Evolutionary conservation across 495 filamentous ascomycete genomes (phyloP), one percentile per base, ranked within the genome.

Genomic region (Cudoniella acicularis): DNA sequence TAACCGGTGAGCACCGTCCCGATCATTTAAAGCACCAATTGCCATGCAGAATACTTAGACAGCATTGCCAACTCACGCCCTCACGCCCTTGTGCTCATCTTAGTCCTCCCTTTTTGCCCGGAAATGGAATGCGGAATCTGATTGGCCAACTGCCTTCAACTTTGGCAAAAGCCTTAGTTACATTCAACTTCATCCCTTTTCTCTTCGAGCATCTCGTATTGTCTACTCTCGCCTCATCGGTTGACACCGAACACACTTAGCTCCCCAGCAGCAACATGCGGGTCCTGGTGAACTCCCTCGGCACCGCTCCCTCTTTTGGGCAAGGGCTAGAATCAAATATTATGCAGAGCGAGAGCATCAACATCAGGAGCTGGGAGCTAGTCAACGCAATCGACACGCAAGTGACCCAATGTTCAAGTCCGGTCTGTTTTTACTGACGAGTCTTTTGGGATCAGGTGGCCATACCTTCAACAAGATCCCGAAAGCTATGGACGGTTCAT

Each of bases 381-480:
- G 45, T 56, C 13, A 47, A 56, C 41, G 21, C 8, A 25, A 56
- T 56, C 17, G 56, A 65, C 16, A 62, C 25, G 48, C 23, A 51
- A 51, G 48, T 22, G 48, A 23, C n/a, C 48, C 48, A 26, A 51
- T 9, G 8, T 22, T 51, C 23, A 26, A 51, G 13, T 23, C 8
- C 3, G 3, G 18, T 51, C 17, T 51, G 23, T 51, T 18, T 26
- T 51, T 26, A n/a, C 48, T 51, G 48, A 51, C 48, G n/a, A 16
- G 17, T 8, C 23, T 13, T 36, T n/a, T 36, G 30, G 4, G 6
- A 13, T 51, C 21, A 51, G 48, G 49, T 64, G 62, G 62, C 58
- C 62, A 50, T 64, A 64, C 52, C 54, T 43, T 49, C 62, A 62
- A 56, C 25, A 61, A 41, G 59, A 57, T 41, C 62, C 59, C 9